Evolutionary conservation across 2,329 filamentous ascomycete genomes (phyloP).

Genomic region (Ilyonectria mors-panacis): DNA sequence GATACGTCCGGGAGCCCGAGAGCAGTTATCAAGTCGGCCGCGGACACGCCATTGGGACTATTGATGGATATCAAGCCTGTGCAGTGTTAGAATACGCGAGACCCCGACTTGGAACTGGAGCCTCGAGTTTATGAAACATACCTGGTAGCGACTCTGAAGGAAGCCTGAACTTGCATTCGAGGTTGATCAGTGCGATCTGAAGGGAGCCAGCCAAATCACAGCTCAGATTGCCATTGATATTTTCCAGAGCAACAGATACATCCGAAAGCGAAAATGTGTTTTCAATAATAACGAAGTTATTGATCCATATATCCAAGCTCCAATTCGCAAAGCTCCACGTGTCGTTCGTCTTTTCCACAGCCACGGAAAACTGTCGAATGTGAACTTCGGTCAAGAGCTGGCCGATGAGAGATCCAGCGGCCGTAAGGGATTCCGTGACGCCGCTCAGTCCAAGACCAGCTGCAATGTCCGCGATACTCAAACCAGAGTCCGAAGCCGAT

Average conservation of each 20-base stretch:
- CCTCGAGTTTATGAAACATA: no score
- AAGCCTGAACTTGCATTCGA: no score
- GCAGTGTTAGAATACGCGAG: no score
- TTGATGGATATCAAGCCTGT: slow-evolving; percentile 2
- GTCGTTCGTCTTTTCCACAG: background rate
- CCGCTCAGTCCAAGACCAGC: background rate
- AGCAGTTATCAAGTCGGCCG: slow-evolving; percentile 2
- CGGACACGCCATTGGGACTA: slow-evolving; percentile 5
- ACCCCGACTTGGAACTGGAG: no score
- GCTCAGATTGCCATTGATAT: background rate
- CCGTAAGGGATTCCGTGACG: background rate
- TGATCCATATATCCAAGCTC: background rate
- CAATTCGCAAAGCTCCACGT: background rate
- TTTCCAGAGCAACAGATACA: background rate
- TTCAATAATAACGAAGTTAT: slow-evolving; percentile 2
- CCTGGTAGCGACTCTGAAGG: background rate
- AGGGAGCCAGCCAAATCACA: slow-evolving; percentile 4
- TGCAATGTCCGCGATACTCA: slow-evolving; percentile 5
- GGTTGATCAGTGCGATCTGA: background rate
- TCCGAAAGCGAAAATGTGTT: background rate
- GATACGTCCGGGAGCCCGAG: no score
- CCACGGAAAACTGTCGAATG: slow-evolving; percentile 1
- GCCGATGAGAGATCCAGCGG: no score
- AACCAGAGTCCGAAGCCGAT: background rate
- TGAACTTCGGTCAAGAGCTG: background rate